Percentiles rank a stretch among this genome's conserved stretches.
Conservation (phyloP, 768 basidiomycete genomes). For the Phaffia tasmanica region DNA sequence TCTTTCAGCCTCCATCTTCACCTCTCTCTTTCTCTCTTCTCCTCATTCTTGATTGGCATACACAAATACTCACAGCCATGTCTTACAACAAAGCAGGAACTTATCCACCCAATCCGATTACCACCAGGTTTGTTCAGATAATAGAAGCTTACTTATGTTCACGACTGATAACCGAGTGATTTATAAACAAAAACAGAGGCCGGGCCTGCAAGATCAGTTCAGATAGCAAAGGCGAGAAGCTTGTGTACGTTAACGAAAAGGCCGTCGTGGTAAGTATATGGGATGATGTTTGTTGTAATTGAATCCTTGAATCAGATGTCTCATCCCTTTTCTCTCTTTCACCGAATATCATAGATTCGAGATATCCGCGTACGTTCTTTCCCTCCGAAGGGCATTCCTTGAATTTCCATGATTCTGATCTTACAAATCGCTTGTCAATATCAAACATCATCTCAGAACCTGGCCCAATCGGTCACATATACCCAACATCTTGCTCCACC, state of each 20-base stretch:
- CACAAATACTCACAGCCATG: no score
- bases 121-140: neutral
- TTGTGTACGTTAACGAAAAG: slow-evolving; percentile 75
- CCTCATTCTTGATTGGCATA: no score
- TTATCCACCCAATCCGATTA: slow-evolving; percentile 14
- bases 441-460: neutral
- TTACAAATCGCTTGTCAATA: neutral
- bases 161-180: neutral
- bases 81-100: no score
- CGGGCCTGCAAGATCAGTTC: slow-evolving; percentile 54
- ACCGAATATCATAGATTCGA: slow-evolving; percentile 18
- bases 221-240: slow-evolving; percentile 57
- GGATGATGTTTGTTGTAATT: slow-evolving; percentile 10
- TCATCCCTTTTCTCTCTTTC: neutral
- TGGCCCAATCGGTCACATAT: neutral
- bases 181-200: slow-evolving; percentile 12
- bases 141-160: no score
- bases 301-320: neutral
- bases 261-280: slow-evolving; percentile 63
- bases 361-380: slow-evolving; percentile 53
- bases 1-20: no score
- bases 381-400: slow-evolving; percentile 46
- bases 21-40: no score
- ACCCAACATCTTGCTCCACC: slow-evolving; percentile 62
- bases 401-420: slow-evolving; percentile 44